Conservation (phyloP, 805 yeast species). For the Schwanniomyces polymorphus region DNA sequence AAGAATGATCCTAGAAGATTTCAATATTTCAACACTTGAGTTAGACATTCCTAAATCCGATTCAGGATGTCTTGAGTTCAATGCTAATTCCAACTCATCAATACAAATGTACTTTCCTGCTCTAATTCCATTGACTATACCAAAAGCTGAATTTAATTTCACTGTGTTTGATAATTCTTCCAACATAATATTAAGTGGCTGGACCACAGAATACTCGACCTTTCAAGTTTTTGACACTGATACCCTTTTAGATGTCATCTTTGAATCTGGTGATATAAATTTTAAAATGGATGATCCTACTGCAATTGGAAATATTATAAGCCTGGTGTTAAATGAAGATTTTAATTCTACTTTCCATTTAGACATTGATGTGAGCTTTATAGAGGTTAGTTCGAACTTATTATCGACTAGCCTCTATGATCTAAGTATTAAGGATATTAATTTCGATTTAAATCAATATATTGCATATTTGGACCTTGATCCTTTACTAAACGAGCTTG, state of each 20-base stretch:
- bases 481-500: conserved; percentile 7
- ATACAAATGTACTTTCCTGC: neutral
- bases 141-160: conserved; percentile 7
- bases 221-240: conserved; percentile 1
- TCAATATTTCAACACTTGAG: neutral
- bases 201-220: conserved; percentile 7
- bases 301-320: conserved; percentile 13
- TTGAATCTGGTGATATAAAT: conserved; percentile 8
- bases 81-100: conserved; percentile 3
- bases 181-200: conserved; percentile 6
- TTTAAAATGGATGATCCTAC: conserved; percentile 9
- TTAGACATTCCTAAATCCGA: neutral
- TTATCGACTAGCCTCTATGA: neutral
- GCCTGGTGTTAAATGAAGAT: conserved; percentile 8
- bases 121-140: conserved; percentile 1
- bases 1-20: neutral
- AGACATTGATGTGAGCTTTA: conserved; percentile 12
- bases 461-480: neutral
- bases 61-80: neutral
- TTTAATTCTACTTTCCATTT: conserved; percentile 4
- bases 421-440: conserved; percentile 5
- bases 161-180: conserved; percentile 3
- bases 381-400: conserved; percentile 11
- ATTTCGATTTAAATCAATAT: neutral
- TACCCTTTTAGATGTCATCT: conserved; percentile 3